A percentile compares a stretch with the other conserved stretches of the same genome.
These are phyloP conservation scores for Stemphylium lycopersici DNA, from an alignment of 2,329 filamentous ascomycete genomes.

Conservation along the genomic window DNA sequence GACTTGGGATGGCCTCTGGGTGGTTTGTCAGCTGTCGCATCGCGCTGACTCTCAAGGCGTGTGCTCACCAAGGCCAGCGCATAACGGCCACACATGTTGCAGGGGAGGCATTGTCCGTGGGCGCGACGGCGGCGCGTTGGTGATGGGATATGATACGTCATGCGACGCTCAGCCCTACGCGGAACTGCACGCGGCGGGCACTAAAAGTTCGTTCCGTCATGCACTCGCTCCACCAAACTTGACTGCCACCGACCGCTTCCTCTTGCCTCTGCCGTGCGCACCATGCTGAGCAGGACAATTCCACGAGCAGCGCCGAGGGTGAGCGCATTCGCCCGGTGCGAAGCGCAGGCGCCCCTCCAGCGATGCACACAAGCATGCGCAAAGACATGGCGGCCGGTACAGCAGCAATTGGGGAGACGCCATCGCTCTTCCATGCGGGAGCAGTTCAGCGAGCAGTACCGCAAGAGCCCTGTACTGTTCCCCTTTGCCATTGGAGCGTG, in stretches of 20 bases:
- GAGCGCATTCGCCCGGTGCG: constrained; percentile 31
- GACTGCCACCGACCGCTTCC: constrained; percentile 17
- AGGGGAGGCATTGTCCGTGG: constrained; percentile 21
- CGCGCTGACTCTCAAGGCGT: too few species aligned
- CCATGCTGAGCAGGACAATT: constrained; percentile 48
- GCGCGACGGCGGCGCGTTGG: constrained; percentile 21
- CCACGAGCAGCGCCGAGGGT: constrained; percentile 33
- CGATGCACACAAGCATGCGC: constrained; percentile 27
- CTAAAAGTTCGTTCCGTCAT: constrained; percentile 37
- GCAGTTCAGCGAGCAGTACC: constrained; percentile 44
- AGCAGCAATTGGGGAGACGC: constrained; percentile 36
- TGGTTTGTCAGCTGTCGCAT: constrained; percentile 14
- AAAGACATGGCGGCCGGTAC: constrained; percentile 32
- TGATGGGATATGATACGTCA: constrained; percentile 47
- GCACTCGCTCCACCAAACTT: constrained; percentile 23
- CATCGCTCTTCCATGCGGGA: constrained; percentile 34
- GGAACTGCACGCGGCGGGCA: constrained; percentile 28
- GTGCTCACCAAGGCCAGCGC: constrained; percentile 65
- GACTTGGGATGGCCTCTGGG: constrained; percentile 76
- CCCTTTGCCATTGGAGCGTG: constrained; percentile 43
- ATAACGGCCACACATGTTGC: constrained; percentile 71
- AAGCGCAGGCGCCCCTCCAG: constrained; percentile 28
- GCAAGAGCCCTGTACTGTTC: constrained; percentile 49
- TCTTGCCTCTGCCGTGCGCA: constrained; percentile 21
- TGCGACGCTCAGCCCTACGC: constrained; percentile 39